Evolutionary conservation across 2,329 filamentous ascomycete genomes (phyloP).

Genomic region (Colletotrichum sp.): DNA sequence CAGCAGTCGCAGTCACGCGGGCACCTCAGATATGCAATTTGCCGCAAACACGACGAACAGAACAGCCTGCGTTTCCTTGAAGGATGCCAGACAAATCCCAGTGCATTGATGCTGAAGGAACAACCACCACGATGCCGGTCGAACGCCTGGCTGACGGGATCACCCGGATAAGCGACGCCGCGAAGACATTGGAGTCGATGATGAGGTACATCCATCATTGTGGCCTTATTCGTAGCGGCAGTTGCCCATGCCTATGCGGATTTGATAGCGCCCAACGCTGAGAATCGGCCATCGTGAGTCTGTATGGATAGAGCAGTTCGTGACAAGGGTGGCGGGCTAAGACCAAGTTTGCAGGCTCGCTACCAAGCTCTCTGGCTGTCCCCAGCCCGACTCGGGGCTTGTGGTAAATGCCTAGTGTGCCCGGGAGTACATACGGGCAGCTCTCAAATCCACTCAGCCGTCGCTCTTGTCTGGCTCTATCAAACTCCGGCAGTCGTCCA

Average conservation of each 20-base stretch:
- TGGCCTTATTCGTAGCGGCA: background rate
- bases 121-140: background rate
- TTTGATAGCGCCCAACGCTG: background rate
- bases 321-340: constrained; percentile 2
- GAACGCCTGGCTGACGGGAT: background rate
- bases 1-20: background rate
- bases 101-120: background rate
- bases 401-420: background rate
- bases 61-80: background rate
- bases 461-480: background rate
- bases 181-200: background rate
- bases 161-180: background rate
- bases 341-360: background rate
- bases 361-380: background rate
- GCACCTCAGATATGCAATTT: background rate
- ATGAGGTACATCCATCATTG: background rate
- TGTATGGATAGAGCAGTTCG: constrained; percentile 2
- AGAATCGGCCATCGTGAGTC: background rate
- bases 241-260: background rate
- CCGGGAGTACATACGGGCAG: background rate
- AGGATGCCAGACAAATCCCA: background rate
- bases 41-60: background rate
- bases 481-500: background rate
- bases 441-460: background rate
- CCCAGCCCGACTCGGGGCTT: background rate